Base-by-base conservation (phyloP, 108 stramenopile species). In the Skeletonema tropicum region DNA sequence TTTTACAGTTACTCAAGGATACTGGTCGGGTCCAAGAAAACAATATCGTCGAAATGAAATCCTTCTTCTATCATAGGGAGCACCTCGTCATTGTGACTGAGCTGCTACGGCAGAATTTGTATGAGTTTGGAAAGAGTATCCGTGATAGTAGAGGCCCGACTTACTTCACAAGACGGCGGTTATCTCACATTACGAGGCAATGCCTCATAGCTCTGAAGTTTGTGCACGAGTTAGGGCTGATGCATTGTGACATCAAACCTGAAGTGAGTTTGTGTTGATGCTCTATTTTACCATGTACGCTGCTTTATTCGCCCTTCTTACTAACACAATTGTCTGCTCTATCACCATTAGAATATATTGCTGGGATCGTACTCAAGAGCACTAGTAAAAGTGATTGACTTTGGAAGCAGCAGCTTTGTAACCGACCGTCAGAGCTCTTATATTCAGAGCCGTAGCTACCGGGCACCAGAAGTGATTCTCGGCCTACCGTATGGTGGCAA, bases 221-320 rank as follows among this genome's bases (percentile, higher is more conserved):
- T 85, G 90, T 98, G 30, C 97, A 98, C 74, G 79, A 74, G 19
- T 68, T 97, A 38, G 95, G 95, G 15, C 83, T 99, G 31, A 88
- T 99, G 59, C 99, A 99, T 82, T 97, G 95, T 66, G 99, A 99
- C 73, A 82, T 99, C 48, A 99, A 99, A 82, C 99, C 99, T 33
- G 99, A 98, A 66, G 74, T 75, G 33, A 60, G 74, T 57, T 6
- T 29, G 23, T 15, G n/a, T 3, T 66, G 41, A 2, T 42, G 42
- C 39, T 12, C 3, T 41, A 12, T 12, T 12, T 13, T 41, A 12
- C 39, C 39, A 45, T 5, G 15, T 4, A 1, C 15, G 42, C 15
- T 45, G 15, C 2, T n/a, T 45, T 45, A 45, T 45, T 45, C n/a
- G n/a, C 15, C n/a, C 42, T 15, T 5, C 42, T 41, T 12, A 11